phyloP scores from a whole-genome alignment of 2,329 filamentous ascomycete genomes.

The Cytospora piceae region DNA sequence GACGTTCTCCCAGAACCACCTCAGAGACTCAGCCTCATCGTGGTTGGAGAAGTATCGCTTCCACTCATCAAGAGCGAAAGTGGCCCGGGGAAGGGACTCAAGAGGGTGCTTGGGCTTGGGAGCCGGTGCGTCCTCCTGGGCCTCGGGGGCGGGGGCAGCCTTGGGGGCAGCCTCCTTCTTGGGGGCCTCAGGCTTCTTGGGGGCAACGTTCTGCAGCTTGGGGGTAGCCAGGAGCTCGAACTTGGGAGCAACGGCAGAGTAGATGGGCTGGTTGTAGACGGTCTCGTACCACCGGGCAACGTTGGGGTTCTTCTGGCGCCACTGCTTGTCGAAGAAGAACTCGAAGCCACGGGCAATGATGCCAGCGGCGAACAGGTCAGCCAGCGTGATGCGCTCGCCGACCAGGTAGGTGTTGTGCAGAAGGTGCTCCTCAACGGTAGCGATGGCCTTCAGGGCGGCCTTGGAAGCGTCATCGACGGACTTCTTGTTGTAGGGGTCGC shows the following conservation, averaged over 20 bases:
- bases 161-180: constrained; percentile 55
- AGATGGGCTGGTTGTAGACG: constrained; percentile 89
- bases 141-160: constrained; percentile 45
- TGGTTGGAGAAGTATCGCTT: constrained; percentile 99
- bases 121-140: constrained; percentile 57
- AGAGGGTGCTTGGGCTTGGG: constrained; percentile 98
- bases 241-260: constrained; percentile 76
- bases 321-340: constrained; percentile 91
- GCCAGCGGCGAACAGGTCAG: constrained; percentile 83
- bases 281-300: constrained; percentile 94
- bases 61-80: constrained; percentile 90
- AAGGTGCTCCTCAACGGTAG: constrained; percentile 84
- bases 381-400: constrained; percentile 94
- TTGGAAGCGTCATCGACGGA: constrained; percentile 79
- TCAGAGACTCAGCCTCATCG: constrained; percentile 81
- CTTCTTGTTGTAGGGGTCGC: constrained; percentile 97
- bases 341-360: constrained; percentile 88
- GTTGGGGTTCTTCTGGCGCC: constrained; percentile 81
- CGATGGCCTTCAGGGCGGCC: constrained; percentile 67
- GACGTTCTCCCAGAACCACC: constrained; percentile 98
- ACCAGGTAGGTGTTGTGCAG: constrained; percentile 94
- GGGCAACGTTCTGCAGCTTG: constrained; percentile 68
- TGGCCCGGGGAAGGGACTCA: constrained; percentile 78
- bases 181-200: constrained; percentile 81
- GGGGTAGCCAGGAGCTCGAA: constrained; percentile 81